A percentile compares a stretch with the other conserved stretches of the same genome.
Evolutionary conservation across 1,139 yeast genomes (phyloP).

Genomic region (Hansenula sp.): DNA sequence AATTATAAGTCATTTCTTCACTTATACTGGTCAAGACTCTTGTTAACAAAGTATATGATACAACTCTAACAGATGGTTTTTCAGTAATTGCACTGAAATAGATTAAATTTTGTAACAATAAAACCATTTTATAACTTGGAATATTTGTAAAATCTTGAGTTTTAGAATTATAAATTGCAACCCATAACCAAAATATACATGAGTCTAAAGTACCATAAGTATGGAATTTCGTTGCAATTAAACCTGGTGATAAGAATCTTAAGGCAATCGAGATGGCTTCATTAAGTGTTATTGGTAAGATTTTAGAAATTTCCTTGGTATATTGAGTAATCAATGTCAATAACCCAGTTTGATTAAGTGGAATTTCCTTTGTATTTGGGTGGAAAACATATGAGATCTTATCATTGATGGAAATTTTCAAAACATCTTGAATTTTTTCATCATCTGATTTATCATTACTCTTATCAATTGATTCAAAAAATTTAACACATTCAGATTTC

Average conservation of each 20-base stretch:
- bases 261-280: conserved; percentile 28
- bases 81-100: conserved; percentile 31
- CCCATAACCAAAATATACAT: conserved; percentile 39
- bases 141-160: conserved; percentile 25
- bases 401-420: conserved; percentile 34
- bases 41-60: conserved; percentile 45
- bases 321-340: conserved; percentile 27
- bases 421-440: conserved; percentile 30
- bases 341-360: conserved; percentile 29
- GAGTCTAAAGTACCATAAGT: conserved; percentile 34
- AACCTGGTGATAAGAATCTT: conserved; percentile 31
- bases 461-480: conserved; percentile 21
- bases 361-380: conserved; percentile 23
- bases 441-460: conserved; percentile 20
- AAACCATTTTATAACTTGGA: conserved; percentile 28
- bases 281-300: conserved; percentile 14
- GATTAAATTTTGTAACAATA: conserved; percentile 44
- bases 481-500: conserved; percentile 23
- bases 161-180: conserved; percentile 30
- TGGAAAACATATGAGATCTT: conserved; percentile 22
- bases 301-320: conserved; percentile 16
- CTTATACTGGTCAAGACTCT: conserved; percentile 53
- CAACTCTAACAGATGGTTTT: conserved; percentile 22
- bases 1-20: conserved; percentile 54
- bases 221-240: conserved; percentile 24